Evolutionary conservation across 805 yeast genomes (phyloP), one percentile per base, ranked within the genome.

Genomic region (Jamesozyma lodderae): DNA sequence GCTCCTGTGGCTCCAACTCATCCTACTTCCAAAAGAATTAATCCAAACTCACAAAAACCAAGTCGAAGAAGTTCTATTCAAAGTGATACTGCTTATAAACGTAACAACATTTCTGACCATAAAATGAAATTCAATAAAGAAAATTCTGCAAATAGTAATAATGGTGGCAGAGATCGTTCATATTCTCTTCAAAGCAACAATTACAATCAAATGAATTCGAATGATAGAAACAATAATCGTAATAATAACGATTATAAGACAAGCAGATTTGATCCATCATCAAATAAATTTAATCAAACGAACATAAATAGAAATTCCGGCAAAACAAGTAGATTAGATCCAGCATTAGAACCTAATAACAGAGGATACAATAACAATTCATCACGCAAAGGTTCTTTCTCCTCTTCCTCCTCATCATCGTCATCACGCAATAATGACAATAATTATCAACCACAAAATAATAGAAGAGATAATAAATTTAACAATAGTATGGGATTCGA

Each of bases 321-420:
- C n/a, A n/a, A 24, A 21, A 16, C 16, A 31, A 33, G n/a, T 9
- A 24, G 18, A 7, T 25, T 33, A 33, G 36, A 33, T 18, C 36
- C 36, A 26, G 22, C 36, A 13, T 33, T 33, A 26, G 31, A 18
- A 6, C 14, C 11, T 17, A 33, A 33, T 19, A 20, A 25, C 11
- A 26, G n/a, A n/a, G 2, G 10, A 3, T 15, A 32, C 24, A 16
- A 10, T 14, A 26, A 14, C 19, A 24, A 6, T 24, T 5, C n/a
- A 6, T 24, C 13, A 6, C 11, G 14, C 4, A 24, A 14, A 24
- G 11, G 11, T 24, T 24, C 26, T 24, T 10, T 9, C n/a, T 24
- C 26, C 10, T 24, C 6, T 6, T 24, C 26, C n/a, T 24, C 26
- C 4, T 4, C n/a, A n/a, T n/a, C n/a, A n/a, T n/a, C 6, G 11